Conservation (phyloP, 2,329 filamentous ascomycete species). For the Trichoderma semiorbis region DNA sequence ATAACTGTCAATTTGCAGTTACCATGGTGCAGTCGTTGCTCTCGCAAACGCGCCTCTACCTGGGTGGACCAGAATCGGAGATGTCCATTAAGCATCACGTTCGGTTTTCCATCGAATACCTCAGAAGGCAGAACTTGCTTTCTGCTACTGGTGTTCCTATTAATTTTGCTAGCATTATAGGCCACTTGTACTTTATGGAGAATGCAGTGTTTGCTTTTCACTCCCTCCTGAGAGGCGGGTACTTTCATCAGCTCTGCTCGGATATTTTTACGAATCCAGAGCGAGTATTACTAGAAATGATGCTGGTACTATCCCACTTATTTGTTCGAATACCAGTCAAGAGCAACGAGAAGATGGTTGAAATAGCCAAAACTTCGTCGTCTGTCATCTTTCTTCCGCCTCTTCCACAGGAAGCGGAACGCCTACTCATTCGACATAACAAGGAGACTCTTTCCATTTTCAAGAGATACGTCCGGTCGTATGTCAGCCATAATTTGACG, state of each 20-base stretch:
- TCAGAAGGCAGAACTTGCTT: constrained; percentile 65
- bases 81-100: constrained; percentile 71
- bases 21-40: constrained; percentile 63
- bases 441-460: constrained; percentile 63
- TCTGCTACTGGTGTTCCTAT: constrained; percentile 58
- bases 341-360: constrained; percentile 42
- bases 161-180: constrained; percentile 68
- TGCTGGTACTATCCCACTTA: constrained; percentile 67
- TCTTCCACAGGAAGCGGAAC: constrained; percentile 55
- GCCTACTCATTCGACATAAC: constrained; percentile 61
- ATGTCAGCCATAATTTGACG: constrained; percentile 60
- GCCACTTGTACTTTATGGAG: constrained; percentile 73
- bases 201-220: constrained; percentile 76
- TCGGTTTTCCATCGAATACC: constrained; percentile 77
- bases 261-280: constrained; percentile 50
- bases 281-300: constrained; percentile 53
- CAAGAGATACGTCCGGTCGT: constrained; percentile 65
- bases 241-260: constrained; percentile 61
- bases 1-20: constrained; percentile 58
- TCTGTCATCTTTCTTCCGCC: constrained; percentile 64
- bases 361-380: constrained; percentile 52
- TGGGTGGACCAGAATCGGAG: constrained; percentile 65
- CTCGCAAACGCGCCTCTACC: constrained; percentile 65
- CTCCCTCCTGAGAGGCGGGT: constrained; percentile 66
- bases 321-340: constrained; percentile 58